These are phyloP conservation scores for Dissophora ornata DNA, from an alignment of 192 early-diverging fungal genomes.

Conservation along the genomic window DNA sequence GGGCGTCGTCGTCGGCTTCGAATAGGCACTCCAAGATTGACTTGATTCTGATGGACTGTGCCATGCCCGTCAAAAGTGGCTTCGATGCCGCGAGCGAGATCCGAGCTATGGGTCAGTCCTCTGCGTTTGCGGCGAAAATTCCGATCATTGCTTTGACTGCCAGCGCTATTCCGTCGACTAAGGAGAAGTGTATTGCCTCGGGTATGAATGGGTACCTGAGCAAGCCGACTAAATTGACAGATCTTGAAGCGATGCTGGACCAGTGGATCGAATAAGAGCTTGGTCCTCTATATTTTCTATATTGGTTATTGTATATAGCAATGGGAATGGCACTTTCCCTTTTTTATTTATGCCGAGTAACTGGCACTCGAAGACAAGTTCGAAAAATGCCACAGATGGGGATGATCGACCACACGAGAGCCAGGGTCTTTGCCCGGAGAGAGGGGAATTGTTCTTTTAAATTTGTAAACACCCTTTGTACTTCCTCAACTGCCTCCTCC, in stretches of 20 bases:
- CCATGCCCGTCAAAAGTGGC: slow-evolving; percentile 73
- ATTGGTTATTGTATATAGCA: not conserved
- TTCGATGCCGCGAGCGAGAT: slow-evolving; percentile 64
- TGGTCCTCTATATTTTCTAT: no score
- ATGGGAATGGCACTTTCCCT: not conserved
- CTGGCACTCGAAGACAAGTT: no score
- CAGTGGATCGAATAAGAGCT: slow-evolving; percentile 53
- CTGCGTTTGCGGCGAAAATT: slow-evolving; percentile 36
- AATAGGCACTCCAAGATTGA: slow-evolving; percentile 20
- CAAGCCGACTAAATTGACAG: slow-evolving; percentile 58
- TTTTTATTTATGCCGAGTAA: not conserved
- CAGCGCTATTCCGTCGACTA: slow-evolving; percentile 62
- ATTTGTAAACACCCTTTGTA: no score
- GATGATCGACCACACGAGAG: no score
- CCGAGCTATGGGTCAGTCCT: slow-evolving; percentile 41
- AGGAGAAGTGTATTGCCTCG: slow-evolving; percentile 56
- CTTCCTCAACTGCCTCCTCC: no score
- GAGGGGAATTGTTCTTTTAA: no score
- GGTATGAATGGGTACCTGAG: slow-evolving; percentile 63
- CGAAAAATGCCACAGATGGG: no score
- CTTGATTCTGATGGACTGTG: slow-evolving; percentile 66
- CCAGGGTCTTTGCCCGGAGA: no score
- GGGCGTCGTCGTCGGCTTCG: not conserved
- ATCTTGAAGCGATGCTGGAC: slow-evolving; percentile 52
- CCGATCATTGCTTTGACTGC: slow-evolving; percentile 72